A percentile compares a stretch with the other conserved stretches of the same genome.
Conservation (phyloP, 2,329 filamentous ascomycete genomes). For the Trichoderma lentiforme region DNA sequence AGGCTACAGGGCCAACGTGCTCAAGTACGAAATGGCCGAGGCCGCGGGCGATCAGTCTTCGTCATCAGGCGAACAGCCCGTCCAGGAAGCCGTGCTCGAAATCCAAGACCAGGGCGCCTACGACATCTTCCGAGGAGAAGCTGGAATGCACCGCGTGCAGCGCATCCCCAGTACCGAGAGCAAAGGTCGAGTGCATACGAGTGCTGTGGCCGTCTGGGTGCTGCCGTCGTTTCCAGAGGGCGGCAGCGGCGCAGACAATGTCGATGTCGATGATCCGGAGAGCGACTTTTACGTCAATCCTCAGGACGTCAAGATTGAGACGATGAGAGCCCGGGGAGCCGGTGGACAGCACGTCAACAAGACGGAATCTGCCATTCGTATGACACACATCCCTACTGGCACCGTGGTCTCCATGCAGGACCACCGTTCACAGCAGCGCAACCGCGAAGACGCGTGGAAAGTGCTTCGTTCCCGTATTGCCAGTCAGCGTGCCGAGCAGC, state of each 20-base stretch:
- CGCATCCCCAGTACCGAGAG: conserved; percentile 87
- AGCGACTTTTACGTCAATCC: conserved; percentile 90
- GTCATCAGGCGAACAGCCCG: conserved; percentile 60
- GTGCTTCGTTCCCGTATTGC: conserved; percentile 79
- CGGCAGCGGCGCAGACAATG: conserved; percentile 37
- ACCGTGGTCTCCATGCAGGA: conserved; percentile 92
- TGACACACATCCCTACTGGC: conserved; percentile 86
- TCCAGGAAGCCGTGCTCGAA: conserved; percentile 86
- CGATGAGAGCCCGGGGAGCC: conserved; percentile 87
- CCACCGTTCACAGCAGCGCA: conserved; percentile 82
- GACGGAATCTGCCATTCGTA: conserved; percentile 89
- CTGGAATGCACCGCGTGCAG: conserved; percentile 93
- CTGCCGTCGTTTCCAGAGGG: conserved; percentile 72
- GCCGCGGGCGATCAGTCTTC: conserved; percentile 53
- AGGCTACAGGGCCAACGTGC: conserved; percentile 61
- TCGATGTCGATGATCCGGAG: conserved; percentile 74
- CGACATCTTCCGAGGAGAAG: conserved; percentile 76
- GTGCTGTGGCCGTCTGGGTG: conserved; percentile 87
- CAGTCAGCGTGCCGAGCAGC: conserved; percentile 72
- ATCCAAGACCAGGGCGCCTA: conserved; percentile 75
- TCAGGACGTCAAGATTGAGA: conserved; percentile 77
- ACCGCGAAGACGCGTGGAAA: conserved; percentile 83
- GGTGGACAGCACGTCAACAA: conserved; percentile 98
- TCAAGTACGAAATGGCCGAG: conserved; percentile 79
- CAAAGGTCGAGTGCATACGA: conserved; percentile 89